Evolutionary conservation across 163 green algal genomes (phyloP).

Genomic region (Scenedesmus sp.): DNA sequence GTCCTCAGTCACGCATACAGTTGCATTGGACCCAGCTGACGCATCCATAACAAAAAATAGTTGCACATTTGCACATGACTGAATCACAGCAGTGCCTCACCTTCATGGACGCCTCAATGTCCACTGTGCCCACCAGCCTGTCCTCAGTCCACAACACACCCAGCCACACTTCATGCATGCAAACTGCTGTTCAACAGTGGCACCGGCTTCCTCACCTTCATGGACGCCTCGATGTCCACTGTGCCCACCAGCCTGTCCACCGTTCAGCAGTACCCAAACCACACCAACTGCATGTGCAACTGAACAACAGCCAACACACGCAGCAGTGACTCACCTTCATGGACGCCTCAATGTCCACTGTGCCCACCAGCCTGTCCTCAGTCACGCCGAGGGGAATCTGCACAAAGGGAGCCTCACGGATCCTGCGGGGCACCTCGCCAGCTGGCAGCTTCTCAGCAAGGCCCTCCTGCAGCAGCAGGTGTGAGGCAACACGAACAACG

Average conservation of each 20-base stretch:
- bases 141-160: conserved; percentile 88
- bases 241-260: conserved; percentile 98
- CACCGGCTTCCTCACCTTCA: conserved; percentile 81
- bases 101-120: conserved; percentile 99
- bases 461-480: conserved; percentile 67
- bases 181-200: neutral
- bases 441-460: conserved; percentile 77
- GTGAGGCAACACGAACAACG: neutral
- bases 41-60: neutral
- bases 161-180: too few relatives aligned
- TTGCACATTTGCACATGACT: neutral
- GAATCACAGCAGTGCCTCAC: conserved; percentile 51
- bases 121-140: conserved; percentile 97
- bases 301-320: neutral
- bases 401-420: conserved; percentile 92
- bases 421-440: conserved; percentile 59
- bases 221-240: conserved; percentile 98
- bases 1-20: conserved; percentile 95
- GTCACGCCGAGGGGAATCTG: conserved; percentile 99
- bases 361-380: conserved; percentile 98
- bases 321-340: conserved; percentile 85
- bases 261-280: conserved; percentile 62
- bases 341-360: conserved; percentile 98
- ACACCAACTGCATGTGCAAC: neutral
- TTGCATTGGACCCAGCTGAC: too few relatives aligned